Evolutionary conservation across 2,329 filamentous ascomycete species (phyloP).

Genomic region (Sporothrix curviconia): DNA sequence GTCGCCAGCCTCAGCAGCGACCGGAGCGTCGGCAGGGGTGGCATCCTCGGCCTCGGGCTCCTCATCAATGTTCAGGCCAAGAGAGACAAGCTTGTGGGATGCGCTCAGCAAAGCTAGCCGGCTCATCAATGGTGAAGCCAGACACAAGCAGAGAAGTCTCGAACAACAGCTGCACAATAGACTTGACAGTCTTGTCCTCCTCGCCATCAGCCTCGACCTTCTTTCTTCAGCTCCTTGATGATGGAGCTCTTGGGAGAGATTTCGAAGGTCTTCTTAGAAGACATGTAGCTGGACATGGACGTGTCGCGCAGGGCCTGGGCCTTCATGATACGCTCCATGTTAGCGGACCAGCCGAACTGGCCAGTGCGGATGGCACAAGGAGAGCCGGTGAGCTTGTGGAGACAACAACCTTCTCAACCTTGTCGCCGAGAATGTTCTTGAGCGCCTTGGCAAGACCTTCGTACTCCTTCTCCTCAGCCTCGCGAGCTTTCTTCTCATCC

Average conservation of each 20-base stretch:
- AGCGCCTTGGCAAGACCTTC: conserved; percentile 91
- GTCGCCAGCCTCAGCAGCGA: conserved; percentile 62
- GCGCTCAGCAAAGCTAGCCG: conserved; percentile 93
- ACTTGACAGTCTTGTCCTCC: conserved; percentile 99
- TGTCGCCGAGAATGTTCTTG: conserved; percentile 98
- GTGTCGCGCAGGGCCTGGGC: conserved; percentile 99
- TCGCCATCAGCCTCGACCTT: conserved; percentile 97
- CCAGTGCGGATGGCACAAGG: conserved; percentile 98
- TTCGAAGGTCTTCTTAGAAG: conserved; percentile 99
- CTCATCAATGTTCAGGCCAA: conserved; percentile 96
- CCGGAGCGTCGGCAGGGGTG: conserved; percentile 51
- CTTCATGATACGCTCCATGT: conserved; percentile 99
- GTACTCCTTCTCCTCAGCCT: conserved; percentile 97
- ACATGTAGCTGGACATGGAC: conserved; percentile 99
- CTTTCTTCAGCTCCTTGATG: conserved; percentile 97
- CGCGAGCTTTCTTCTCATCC: conserved; percentile 94
- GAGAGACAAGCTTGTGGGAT: conserved; percentile 99
- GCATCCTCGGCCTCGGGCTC: conserved; percentile 67
- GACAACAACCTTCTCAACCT: conserved; percentile 99
- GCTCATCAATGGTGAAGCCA: conserved; percentile 99
- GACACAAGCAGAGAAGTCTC: conserved; percentile 98
- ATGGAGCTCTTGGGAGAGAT: conserved; percentile 98
- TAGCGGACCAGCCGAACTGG: conserved; percentile 99
- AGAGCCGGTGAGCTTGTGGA: conserved; percentile 92
- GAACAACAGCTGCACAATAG: conserved; percentile 95